Evolutionary conservation across 352 stramenopile species (phyloP), one percentile per base, ranked within the genome.

Genomic region (Phytophthora tubulina): DNA sequence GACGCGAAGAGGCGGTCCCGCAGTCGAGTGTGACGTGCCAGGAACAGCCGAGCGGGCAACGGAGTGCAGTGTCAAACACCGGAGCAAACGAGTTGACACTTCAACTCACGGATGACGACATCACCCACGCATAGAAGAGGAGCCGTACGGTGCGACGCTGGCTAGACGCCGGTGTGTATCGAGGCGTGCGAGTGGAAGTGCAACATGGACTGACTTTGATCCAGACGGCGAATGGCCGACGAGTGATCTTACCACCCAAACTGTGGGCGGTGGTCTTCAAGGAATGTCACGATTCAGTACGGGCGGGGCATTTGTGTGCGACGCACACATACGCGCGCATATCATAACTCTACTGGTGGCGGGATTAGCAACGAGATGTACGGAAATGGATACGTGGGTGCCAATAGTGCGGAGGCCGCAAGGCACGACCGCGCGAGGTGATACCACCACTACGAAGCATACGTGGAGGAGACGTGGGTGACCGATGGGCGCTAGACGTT

Each of bases 361-460:
- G 21, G 8, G n/a, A 36, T 11, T 44, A 0, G 38, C 38, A 14
- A 44, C 21, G 38, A 44, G 38, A 44, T n/a, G 38, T 53, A 21
- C 46, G 21, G 14, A 27, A 27, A 8, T 53, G 46, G 46, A 9
- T 53, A 3, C 46, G 6, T 3, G 21, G 46, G 3, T 53, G 46
- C 31, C 50, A 44, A 44, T 11, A 41, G 14, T 35, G 50, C 4
- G 31, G 31, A 17, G 6, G 13, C 3, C 2, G 42, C 1, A 49
- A 53, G 30, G 46, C 46, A 14, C 9, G 49, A 27, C 38, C 53
- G 6, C 30, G 35, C 0, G 53, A 62, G 9, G 54, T 62, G 5
- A 14, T 62, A 4, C 38, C 54, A 4, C 54, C 54, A 50, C 13
- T 62, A 2, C 9, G 38, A n/a, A 62, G 54, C 15, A 17, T 62